Conservation (phyloP, 2,329 filamentous ascomycete species). For the Zasmidium cellare region DNA sequence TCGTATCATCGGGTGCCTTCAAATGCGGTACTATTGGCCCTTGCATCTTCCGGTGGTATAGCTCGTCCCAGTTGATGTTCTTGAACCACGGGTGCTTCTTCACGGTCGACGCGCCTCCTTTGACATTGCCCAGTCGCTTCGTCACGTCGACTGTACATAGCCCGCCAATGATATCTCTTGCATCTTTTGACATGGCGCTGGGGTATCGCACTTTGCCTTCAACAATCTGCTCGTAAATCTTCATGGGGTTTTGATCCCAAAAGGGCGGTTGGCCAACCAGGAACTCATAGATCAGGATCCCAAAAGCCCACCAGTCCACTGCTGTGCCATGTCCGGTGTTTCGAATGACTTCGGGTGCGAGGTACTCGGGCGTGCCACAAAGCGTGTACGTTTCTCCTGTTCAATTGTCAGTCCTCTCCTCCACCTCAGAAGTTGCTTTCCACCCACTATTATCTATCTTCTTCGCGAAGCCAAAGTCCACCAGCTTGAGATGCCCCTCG, state of each 20-base stretch:
- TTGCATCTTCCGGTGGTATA: slow-evolving; percentile 62
- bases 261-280: slow-evolving; percentile 82
- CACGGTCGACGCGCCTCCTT: slow-evolving; percentile 69
- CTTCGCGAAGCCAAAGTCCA: slow-evolving; percentile 86
- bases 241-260: slow-evolving; percentile 83
- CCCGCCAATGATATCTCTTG: slow-evolving; percentile 72
- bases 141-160: slow-evolving; percentile 79
- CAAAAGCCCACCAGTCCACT: slow-evolving; percentile 86
- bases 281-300: slow-evolving; percentile 82
- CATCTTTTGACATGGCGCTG: slow-evolving; percentile 64
- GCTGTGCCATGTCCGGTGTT: slow-evolving; percentile 73
- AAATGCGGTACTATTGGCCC: slow-evolving; percentile 78
- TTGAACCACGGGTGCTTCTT: slow-evolving; percentile 76
- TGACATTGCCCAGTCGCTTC: slow-evolving; percentile 74
- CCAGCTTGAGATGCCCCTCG: slow-evolving; percentile 77
- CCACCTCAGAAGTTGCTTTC: not conserved
- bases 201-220: slow-evolving; percentile 77
- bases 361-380: slow-evolving; percentile 80
- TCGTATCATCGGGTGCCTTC: slow-evolving; percentile 69
- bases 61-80: slow-evolving; percentile 70
- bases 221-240: slow-evolving; percentile 82
- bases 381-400: slow-evolving; percentile 75
- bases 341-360: slow-evolving; percentile 80
- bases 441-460: slow-evolving; percentile 62
- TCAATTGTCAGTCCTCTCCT: slow-evolving; percentile 17